Evolutionary conservation across 169 alveolate genomes (phyloP).

Genomic region (Toxoplasma gondii): DNA sequence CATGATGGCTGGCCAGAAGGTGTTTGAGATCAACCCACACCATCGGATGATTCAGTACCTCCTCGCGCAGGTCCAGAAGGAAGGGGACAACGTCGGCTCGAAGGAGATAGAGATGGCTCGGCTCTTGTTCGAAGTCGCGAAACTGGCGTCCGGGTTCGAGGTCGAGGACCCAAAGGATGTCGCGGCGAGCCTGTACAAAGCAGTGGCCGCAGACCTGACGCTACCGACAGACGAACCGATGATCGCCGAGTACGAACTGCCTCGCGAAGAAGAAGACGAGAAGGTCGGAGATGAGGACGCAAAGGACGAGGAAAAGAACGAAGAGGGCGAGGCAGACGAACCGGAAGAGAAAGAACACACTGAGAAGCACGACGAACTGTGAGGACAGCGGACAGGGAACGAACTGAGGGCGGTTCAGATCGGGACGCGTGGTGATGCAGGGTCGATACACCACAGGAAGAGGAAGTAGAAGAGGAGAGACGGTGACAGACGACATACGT

Average conservation of each 20-base stretch:
- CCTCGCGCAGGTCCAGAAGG: background rate
- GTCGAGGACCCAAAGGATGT: conserved; percentile 70
- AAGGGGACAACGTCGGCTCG: background rate
- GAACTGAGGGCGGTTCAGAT: background rate
- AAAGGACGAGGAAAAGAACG: background rate
- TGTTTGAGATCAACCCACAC: conserved; percentile 71
- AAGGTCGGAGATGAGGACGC: background rate
- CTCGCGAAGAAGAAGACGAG: background rate
- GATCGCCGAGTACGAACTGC: background rate
- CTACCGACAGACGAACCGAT: background rate
- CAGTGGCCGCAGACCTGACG: background rate
- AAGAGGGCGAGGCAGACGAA: background rate
- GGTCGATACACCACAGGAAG: too few species aligned
- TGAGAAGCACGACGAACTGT: background rate
- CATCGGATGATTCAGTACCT: conserved; percentile 69
- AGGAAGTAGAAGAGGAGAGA: too few species aligned
- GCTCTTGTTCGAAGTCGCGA: conserved; percentile 72
- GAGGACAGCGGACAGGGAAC: too few species aligned
- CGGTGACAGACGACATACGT: too few species aligned
- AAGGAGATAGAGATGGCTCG: conserved; percentile 59
- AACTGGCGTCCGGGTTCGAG: conserved; percentile 77
- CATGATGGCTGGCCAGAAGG: conserved; percentile 73
- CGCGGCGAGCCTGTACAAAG: conserved; percentile 69
- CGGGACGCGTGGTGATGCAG: too few species aligned
- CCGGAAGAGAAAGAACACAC: background rate